A percentile compares a stretch with the other conserved stretches of the same genome.
These are phyloP conservation scores for Apiotrichum porosum DNA, from an alignment of 1,284 basidiomycete species.

Conservation along the genomic window DNA sequence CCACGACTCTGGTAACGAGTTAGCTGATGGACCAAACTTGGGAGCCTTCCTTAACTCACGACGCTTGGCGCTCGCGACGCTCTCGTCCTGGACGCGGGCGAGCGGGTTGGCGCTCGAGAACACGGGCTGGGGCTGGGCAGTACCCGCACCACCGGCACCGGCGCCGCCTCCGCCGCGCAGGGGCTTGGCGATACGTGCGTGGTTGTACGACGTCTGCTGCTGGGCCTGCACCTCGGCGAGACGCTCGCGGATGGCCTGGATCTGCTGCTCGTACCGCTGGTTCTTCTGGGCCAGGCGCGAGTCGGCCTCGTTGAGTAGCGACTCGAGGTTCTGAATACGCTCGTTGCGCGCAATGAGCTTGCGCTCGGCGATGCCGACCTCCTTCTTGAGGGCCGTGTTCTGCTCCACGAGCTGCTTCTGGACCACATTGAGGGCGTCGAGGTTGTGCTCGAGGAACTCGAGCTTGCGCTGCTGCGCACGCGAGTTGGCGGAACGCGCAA, in stretches of 20 bases:
- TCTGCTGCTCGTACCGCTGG: conserved; percentile 88
- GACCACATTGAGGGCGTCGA: conserved; percentile 90
- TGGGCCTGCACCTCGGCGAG: conserved; percentile 83
- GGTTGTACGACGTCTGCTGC: conserved; percentile 56
- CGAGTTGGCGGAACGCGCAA: conserved; percentile 94
- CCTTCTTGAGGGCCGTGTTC: conserved; percentile 95
- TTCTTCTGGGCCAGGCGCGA: conserved; percentile 85
- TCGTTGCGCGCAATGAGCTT: conserved; percentile 95
- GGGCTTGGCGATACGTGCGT: conserved; percentile 83
- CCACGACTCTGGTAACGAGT: conserved; percentile 10
- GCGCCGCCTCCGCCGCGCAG: conserved; percentile 82
- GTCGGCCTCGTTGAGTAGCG: conserved; percentile 86
- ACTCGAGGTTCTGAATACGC: conserved; percentile 92
- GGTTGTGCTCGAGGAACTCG: conserved; percentile 94
- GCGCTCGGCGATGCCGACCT: conserved; percentile 92
- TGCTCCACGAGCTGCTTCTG: conserved; percentile 99
- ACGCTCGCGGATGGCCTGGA: conserved; percentile 85
- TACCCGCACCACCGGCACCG: conserved; percentile 12
- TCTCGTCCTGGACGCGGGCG: conserved; percentile 45
- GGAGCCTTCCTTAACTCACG: conserved; percentile 1
- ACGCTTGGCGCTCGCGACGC: conserved; percentile 19
- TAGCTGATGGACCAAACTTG: conserved; percentile 29
- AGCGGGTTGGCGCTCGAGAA: conserved; percentile 12
- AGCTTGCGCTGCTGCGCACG: conserved; percentile 99
- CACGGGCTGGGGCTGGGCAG: conserved; percentile 20